phyloP scores from a whole-genome alignment of 2,329 filamentous ascomycete genomes.

The Ambrosiella xylebori region DNA sequence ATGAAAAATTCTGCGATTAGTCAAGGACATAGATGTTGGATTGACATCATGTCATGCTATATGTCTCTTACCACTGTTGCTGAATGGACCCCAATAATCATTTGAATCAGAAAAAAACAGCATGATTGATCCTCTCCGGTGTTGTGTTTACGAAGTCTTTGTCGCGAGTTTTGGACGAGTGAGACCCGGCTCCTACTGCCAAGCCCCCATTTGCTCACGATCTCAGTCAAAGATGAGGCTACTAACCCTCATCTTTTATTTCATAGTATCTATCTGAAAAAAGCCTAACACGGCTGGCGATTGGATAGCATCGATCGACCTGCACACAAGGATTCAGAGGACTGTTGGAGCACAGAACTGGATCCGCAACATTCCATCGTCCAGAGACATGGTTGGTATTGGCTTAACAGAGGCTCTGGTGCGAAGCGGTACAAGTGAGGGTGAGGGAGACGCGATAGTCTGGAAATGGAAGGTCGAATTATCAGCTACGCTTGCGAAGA shows the following conservation, averaged over 20 bases:
- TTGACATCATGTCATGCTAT: not conserved
- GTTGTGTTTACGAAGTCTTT: not conserved
- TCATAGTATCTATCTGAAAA: not conserved
- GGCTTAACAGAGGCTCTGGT: slow-evolving; percentile 2
- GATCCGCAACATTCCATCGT: not conserved
- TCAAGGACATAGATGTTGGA: too few relatives aligned
- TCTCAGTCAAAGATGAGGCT: not conserved
- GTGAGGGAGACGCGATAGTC: not conserved
- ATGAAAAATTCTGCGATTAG: too few relatives aligned
- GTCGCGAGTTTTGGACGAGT: not conserved
- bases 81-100: not conserved
- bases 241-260: not conserved
- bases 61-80: not conserved
- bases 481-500: not conserved
- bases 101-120: not conserved
- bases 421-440: slow-evolving; percentile 1
- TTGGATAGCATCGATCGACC: not conserved
- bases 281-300: not conserved
- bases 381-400: not conserved
- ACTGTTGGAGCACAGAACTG: not conserved
- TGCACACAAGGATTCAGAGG: not conserved
- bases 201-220: not conserved
- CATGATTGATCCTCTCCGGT: not conserved
- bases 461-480: not conserved
- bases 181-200: not conserved